Evolutionary conservation across 352 stramenopile species (phyloP), one percentile per base, ranked within the genome.

Genomic region (Globisporangium apiculatum): DNA sequence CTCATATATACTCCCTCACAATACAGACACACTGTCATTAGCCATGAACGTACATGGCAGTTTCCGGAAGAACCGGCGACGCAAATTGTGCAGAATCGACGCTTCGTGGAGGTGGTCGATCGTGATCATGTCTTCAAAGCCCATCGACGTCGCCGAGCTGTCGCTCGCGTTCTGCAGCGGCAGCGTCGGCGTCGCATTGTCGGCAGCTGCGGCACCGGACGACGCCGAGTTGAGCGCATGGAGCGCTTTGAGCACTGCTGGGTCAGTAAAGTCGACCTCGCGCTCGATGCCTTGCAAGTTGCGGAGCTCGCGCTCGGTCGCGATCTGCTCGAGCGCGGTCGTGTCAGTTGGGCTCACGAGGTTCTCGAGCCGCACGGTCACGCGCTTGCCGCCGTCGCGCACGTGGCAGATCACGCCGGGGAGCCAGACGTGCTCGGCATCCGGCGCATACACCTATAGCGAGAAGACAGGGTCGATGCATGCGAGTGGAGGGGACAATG

Each of bases 91-190:
- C 48, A 95, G 69, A 54, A 95, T 95, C 36, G 84, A 87, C 18
- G 84, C 83, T 54, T 95, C 85, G 57, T 93, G 83, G 60, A 95
- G 67, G 62, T 93, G 82, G 50, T 92, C 80, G 49, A 95, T 86
- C 38, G 82, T 83, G 66, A 95, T 92, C 85, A 95, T 93, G 62
- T 95, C 85, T 42, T 93, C 83, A 58, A 87, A 92, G 3, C 84
- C 84, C 38, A 71, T 77, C 0, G 69, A 61, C 38, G 64, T 64
- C 11, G 61, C 47, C 6, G 53, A 64, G 57, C 57, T 67, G 52
- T 89, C 76, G 40, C 61, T 75, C 53, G 73, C 68, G 63, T 91
- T 94, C 65, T 91, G 82, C 37, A 92, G 55, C 12, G 83, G 84
- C 41, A 94, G 67, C 52, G 79, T 81, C 5, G 55, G 37, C 52